Percentiles rank a stretch among this genome's conserved stretches.
Evolutionary conservation across 176 grass and related monocot species (phyloP).

Genomic region (Lolium rigidum): DNA sequence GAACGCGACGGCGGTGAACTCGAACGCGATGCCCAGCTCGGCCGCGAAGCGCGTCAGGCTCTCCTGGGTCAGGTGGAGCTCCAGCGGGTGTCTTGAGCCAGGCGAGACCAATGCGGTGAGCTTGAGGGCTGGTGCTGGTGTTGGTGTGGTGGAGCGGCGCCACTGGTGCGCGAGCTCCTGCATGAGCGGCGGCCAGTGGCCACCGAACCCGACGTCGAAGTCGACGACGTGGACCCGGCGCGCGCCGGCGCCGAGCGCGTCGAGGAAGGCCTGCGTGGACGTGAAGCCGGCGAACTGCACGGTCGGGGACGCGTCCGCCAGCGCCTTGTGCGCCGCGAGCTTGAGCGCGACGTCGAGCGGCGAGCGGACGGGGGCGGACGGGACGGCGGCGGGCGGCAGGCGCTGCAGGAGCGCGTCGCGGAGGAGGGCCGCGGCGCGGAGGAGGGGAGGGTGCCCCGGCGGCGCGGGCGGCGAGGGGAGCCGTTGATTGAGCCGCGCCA

Average conservation of each 20-base stretch:
- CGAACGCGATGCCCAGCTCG: conserved; percentile 50
- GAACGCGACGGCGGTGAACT: conserved; percentile 51
- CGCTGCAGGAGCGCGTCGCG: conserved; percentile 50
- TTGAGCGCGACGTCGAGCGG: conserved; percentile 61
- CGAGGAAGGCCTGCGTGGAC: conserved; percentile 57
- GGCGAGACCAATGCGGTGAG: conserved; percentile 55
- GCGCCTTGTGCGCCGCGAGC: conserved; percentile 67
- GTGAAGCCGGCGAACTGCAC: conserved; percentile 69
- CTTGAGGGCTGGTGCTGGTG: conserved; percentile 25
- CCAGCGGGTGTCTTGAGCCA: conserved; percentile 51
- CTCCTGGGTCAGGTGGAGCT: conserved; percentile 58
- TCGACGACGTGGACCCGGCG: conserved; percentile 57
- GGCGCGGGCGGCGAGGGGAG: conserved; percentile 36
- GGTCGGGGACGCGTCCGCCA: conserved; percentile 59
- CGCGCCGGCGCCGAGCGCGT: conserved; percentile 46
- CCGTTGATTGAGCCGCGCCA: conserved; percentile 78
- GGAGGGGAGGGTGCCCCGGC: conserved; percentile 37
- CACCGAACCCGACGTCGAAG: conserved; percentile 56
- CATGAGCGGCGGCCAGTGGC: conserved; percentile 66
- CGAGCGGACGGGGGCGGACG: conserved; percentile 6
- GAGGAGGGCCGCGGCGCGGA: conserved; percentile 53
- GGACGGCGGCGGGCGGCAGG: conserved; percentile 17
- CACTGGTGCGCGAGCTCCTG: conserved; percentile 66
- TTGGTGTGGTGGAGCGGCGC: conserved; percentile 3
- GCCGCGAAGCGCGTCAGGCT: conserved; percentile 57